These are phyloP conservation scores for Coemansia sp. DNA, from an alignment of 192 early-diverging fungal genomes.

Conservation along the genomic window DNA sequence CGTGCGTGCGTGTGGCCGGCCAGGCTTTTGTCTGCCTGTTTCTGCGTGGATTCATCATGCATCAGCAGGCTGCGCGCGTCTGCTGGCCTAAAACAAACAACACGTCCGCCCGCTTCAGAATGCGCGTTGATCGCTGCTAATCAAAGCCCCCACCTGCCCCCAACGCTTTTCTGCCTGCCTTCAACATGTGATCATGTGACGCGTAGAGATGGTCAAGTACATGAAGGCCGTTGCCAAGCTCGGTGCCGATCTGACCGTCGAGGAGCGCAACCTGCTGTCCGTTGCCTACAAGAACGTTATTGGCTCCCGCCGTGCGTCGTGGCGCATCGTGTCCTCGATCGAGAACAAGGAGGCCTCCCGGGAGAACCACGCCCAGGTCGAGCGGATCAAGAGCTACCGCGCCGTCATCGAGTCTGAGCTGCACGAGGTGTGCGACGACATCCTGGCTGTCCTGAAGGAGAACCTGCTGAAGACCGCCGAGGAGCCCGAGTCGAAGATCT, in stretches of 20 bases:
- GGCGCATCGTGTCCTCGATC: slow-evolving; percentile 99
- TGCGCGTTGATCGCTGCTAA: too few species aligned
- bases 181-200: slow-evolving; percentile 27
- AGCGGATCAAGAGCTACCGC: slow-evolving; percentile 93
- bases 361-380: slow-evolving; percentile 86
- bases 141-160: too few species aligned
- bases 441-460: slow-evolving; percentile 84
- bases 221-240: slow-evolving; percentile 89
- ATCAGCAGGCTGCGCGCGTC: too few species aligned
- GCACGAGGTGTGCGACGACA: slow-evolving; percentile 92
- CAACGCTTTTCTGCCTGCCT: slow-evolving; percentile 18
- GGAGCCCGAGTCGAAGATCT: slow-evolving; percentile 97
- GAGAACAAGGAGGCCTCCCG: slow-evolving; percentile 98
- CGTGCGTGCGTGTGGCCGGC: too few species aligned
- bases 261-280: slow-evolving; percentile 97
- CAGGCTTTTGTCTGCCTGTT: too few species aligned
- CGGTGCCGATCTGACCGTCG: slow-evolving; percentile 89
- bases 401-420: slow-evolving; percentile 94
- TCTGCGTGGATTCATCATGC: too few species aligned
- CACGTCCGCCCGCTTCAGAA: too few species aligned
- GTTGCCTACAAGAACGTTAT: slow-evolving; percentile 99
- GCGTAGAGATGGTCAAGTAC: slow-evolving; percentile 78
- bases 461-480: slow-evolving; percentile 88
- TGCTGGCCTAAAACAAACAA: too few species aligned
- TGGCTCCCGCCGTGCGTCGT: slow-evolving; percentile 97